phyloP scores from a whole-genome alignment of 345 rosid species.

The Draba incana region DNA sequence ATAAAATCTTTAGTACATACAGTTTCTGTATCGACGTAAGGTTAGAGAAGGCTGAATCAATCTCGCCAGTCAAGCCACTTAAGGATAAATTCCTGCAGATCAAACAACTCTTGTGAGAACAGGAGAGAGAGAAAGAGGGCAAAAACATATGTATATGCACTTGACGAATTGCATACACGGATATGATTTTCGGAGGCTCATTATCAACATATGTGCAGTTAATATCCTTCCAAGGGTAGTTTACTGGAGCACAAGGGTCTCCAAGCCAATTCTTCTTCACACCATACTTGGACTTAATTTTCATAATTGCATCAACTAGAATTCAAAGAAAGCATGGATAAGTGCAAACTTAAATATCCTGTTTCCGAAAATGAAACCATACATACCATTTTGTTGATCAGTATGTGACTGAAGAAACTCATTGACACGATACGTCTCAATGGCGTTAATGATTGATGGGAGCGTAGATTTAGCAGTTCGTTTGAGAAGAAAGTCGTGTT shows the following conservation, averaged over 20 bases:
- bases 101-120: slow-evolving; percentile 1
- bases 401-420: slow-evolving; percentile 39
- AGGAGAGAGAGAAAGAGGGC: neutral
- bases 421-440: slow-evolving; percentile 43
- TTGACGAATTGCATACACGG: slow-evolving; percentile 36
- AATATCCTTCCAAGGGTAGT: slow-evolving; percentile 50
- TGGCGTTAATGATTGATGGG: slow-evolving; percentile 47
- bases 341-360: neutral
- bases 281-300: slow-evolving; percentile 48
- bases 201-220: slow-evolving; percentile 39
- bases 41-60: slow-evolving; percentile 39
- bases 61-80: slow-evolving; percentile 46
- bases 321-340: neutral
- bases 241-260: slow-evolving; percentile 56
- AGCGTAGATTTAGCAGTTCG: slow-evolving; percentile 38
- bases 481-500: slow-evolving; percentile 2
- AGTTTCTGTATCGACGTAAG: slow-evolving; percentile 42
- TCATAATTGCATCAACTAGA: slow-evolving; percentile 52
- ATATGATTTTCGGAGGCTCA: slow-evolving; percentile 42
- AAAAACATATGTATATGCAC: neutral
- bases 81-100: slow-evolving; percentile 43
- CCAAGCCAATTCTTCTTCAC: slow-evolving; percentile 61
- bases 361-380: neutral
- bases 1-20: too few relatives aligned
- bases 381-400: slow-evolving; percentile 43